Evolutionary conservation across 1,284 basidiomycete genomes (phyloP).

Genomic region (Ustilago hordei): DNA sequence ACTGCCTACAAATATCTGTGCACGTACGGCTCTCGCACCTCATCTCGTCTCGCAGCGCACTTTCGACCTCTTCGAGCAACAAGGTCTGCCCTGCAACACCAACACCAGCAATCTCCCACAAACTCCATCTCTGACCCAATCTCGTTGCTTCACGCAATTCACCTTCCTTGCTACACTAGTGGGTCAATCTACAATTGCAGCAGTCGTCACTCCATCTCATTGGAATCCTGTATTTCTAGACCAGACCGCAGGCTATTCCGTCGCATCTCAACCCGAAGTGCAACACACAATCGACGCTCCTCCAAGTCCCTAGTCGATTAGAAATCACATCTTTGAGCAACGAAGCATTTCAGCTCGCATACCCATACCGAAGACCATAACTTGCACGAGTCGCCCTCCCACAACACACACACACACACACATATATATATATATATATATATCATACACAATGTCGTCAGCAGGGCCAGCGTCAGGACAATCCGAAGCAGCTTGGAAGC

Average conservation of each 20-base stretch:
- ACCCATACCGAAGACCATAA: background rate
- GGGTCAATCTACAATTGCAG: background rate
- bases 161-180: conserved; percentile 1
- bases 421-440: background rate
- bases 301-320: conserved; percentile 4
- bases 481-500: conserved; percentile 57
- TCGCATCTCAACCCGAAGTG: background rate
- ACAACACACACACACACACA: background rate
- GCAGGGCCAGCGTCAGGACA: conserved; percentile 62
- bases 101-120: conserved; percentile 1
- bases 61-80: background rate
- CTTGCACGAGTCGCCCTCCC: background rate
- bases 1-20: conserved; percentile 51
- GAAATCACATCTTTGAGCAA: conserved; percentile 1
- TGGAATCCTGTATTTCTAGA: background rate
- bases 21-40: conserved; percentile 22
- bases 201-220: background rate
- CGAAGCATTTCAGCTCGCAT: conserved; percentile 8
- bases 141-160: background rate
- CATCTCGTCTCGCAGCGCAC: conserved; percentile 1
- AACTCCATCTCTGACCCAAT: background rate
- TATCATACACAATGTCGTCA: conserved; percentile 42
- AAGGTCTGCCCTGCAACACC: conserved; percentile 6
- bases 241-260: background rate
- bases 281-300: background rate